Base-by-base conservation (phyloP, 169 alveolate genomes). In the Plasmodium vinckei region DNA sequence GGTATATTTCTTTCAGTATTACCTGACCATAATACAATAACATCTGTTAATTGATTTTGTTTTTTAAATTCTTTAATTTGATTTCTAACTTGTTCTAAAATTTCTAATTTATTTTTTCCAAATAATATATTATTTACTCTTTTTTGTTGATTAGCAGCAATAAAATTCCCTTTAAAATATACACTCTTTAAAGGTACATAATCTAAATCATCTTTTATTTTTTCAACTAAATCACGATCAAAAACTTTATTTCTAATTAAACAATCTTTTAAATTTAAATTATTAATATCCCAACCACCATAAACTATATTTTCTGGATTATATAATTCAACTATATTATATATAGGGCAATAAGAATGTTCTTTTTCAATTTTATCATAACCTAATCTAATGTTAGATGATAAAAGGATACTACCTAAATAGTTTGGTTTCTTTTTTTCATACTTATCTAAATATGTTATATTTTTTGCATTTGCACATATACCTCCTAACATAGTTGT, bases 1-100 rank as follows among this genome's bases (percentile, higher is more conserved):
- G 94, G 94, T 67, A 96, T 94, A 88, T 88, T 95, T 72, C 96
- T 87, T 84, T 97, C 98, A 19, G 98, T 97, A 84, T 97, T 97
- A 19, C 97, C 98, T 56, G 97, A 95, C 98, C 98, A 97, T 54
- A 97, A 73, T 53, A 97, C 95, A 47, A 97, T 91, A 15, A 97
- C 96, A 73, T 94, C 95, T 49, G 95, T 97, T n/a, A 92, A 71
- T 39, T 89, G 82, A 68, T 94, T 95, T 42, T 88, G 47, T 87
- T 73, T 87, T 89, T 96, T 96, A 94, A 96, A 96, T 46, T 94
- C 94, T 63, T 92, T 77, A 13, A 97, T 95, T 67, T 97, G 94
- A 57, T 89, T 73, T 87, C 98, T 75, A 21, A 97, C 93, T 47
- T 87, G 54, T 42, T 94, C 96, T n/a, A 97, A 15, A 79, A 93